A percentile compares a stretch with the other conserved stretches of the same genome.
phyloP scores from a whole-genome alignment of 306 rosid species.

The Chamaecrista fasciculata region DNA sequence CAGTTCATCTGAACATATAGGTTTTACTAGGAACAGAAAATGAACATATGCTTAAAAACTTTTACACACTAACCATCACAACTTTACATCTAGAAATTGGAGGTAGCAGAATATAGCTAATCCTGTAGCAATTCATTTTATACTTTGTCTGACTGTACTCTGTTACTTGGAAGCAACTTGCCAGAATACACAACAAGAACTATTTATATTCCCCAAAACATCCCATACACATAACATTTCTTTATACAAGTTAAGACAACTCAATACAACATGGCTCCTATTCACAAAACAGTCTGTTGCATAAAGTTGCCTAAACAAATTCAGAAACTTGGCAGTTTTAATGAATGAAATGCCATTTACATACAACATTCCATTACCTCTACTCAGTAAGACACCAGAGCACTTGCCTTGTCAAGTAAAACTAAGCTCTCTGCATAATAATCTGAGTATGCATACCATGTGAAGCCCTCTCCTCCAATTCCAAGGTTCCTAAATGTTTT shows the following conservation, averaged over 20 bases:
- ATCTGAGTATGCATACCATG: slow-evolving; percentile 8
- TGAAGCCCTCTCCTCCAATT: slow-evolving; percentile 22
- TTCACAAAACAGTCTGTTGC: not conserved
- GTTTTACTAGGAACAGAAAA: not conserved
- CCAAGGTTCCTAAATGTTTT: not conserved
- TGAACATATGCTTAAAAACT: not conserved
- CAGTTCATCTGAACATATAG: not conserved
- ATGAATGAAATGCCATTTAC: not conserved
- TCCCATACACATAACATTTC: not conserved
- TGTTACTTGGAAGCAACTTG: not conserved
- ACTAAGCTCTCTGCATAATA: slow-evolving; percentile 37
- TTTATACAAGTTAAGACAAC: not conserved
- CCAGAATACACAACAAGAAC: not conserved
- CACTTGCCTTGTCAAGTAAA: slow-evolving; percentile 21
- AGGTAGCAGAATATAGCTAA: not conserved
- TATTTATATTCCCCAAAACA: not conserved
- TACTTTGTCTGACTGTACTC: not conserved
- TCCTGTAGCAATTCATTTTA: not conserved
- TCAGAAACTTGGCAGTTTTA: not conserved
- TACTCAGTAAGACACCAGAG: slow-evolving; percentile 25
- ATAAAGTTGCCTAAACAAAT: not conserved
- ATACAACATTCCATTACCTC: slow-evolving; percentile 6
- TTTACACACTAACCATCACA: not conserved
- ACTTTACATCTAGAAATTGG: not conserved
- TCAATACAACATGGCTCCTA: not conserved